Base-by-base conservation (phyloP, 805 yeast genomes). In the Yarrowia alimentaria region DNA sequence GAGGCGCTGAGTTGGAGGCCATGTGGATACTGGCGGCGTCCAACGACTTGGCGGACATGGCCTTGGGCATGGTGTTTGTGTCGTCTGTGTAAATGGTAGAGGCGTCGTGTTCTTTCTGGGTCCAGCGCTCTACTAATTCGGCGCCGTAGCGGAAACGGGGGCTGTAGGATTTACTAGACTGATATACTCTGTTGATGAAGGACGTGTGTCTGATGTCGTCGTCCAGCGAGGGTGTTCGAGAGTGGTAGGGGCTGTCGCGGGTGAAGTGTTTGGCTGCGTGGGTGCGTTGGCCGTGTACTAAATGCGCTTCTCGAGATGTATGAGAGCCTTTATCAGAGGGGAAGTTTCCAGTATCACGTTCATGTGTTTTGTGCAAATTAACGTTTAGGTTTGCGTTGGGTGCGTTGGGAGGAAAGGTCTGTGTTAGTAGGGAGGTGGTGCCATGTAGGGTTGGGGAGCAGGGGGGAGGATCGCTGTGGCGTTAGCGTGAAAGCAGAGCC, bases 101-200 rank as follows among this genome's bases (percentile, higher is more conserved):
- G 33, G 25, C 13, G 31, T 14, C 5, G 48, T 12, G 12, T 18
- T 35, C 26, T 4, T 19, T 37, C 16, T 16, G n/a, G 35, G 29
- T 26, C 51, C 50, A 43, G 30, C 51, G 40, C 60, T 76, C 81
- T 29, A 79, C 77, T 54, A 78, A 72, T 26, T 74, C 83, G 1
- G 82, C 84, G 16, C 81, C 83, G 62, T 78, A 79, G 60, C 74
- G 73, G 60, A 78, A 74, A 9, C 70, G 64, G 9, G 75, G 69
- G 13, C 30, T 21, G 37, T 43, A 43, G 22, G 50, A 43, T 29
- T 43, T 43, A 29, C 30, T 20, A 22, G 37, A 30, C 50, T 43
- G 50, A 37, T 43, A 43, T 28, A 43, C 50, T 31, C 50, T 14
- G 37, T 30, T 30, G 35, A 43, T 29, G 20, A 43, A 43, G 11